A percentile compares a stretch with the other conserved stretches of the same genome.
Evolutionary conservation across 2,329 filamentous ascomycete species (phyloP).

Genomic region (Chrysoporthe austroafricana): DNA sequence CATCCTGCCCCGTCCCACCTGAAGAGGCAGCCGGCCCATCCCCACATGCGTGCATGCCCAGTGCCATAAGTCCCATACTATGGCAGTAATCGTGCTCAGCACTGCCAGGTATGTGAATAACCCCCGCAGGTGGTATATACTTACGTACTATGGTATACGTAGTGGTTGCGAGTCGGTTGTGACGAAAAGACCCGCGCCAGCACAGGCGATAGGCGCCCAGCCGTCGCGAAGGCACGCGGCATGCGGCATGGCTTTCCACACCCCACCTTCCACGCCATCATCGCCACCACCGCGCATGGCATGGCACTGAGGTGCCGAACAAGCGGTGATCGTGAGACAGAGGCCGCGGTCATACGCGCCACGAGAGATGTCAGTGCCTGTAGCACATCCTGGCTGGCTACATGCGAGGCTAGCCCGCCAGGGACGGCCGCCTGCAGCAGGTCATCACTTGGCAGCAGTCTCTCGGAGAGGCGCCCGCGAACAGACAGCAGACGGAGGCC

Average conservation of each 20-base stretch:
- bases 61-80: too few relatives aligned
- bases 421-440: too few relatives aligned
- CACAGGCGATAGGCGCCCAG: conserved; percentile 19
- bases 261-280: conserved; percentile 1
- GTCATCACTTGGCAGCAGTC: too few relatives aligned
- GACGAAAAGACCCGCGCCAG: conserved; percentile 10
- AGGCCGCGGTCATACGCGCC: conserved; percentile 1
- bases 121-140: too few relatives aligned
- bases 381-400: background rate
- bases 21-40: conserved; percentile 9
- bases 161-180: conserved; percentile 7
- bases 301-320: conserved; percentile 13
- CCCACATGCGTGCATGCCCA: background rate
- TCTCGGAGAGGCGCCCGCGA: background rate
- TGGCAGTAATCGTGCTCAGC: too few relatives aligned
- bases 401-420: too few relatives aligned
- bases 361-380: conserved; percentile 4
- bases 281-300: background rate
- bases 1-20: conserved; percentile 2
- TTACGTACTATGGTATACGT: conserved; percentile 9
- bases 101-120: too few relatives aligned
- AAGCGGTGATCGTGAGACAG: conserved; percentile 19
- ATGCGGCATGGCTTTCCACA: background rate
- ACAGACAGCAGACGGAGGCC: background rate
- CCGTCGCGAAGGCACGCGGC: conserved; percentile 4